Evolutionary conservation across 108 stramenopile genomes (phyloP).

Genomic region (Nannochloropsis oceanica): DNA sequence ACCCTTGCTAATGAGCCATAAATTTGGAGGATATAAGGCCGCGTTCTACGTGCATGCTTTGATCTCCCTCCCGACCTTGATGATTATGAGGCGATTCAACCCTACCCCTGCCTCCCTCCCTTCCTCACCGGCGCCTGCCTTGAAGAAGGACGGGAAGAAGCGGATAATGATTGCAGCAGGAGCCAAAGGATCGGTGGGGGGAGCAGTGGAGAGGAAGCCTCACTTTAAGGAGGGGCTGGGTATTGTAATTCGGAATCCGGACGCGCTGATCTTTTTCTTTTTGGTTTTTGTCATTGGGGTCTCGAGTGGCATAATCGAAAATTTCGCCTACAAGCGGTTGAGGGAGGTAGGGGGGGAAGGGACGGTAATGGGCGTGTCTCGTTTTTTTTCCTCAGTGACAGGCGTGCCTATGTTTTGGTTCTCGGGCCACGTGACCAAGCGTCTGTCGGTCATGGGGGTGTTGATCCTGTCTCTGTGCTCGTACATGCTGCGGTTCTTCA

Average conservation of each 20-base stretch:
- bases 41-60: constrained; percentile 27
- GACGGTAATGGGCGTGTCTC: constrained; percentile 63
- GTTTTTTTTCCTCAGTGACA: constrained; percentile 63
- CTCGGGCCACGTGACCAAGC: constrained; percentile 56
- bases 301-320: constrained; percentile 78
- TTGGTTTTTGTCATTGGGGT: constrained; percentile 67
- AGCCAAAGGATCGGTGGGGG: background rate
- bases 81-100: constrained; percentile 2
- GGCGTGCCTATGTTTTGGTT: constrained; percentile 85
- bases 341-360: constrained; percentile 73
- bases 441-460: constrained; percentile 63
- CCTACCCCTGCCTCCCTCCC: background rate
- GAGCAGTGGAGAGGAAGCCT: background rate
- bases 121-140: background rate
- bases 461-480: constrained; percentile 56
- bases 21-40: constrained; percentile 8
- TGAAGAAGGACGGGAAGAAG: background rate
- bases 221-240: constrained; percentile 51
- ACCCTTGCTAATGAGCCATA: constrained; percentile 38
- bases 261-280: constrained; percentile 71
- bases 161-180: background rate
- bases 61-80: constrained; percentile 18
- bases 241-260: constrained; percentile 56
- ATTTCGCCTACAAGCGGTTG: constrained; percentile 87
- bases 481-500: constrained; percentile 66